phyloP scores from a whole-genome alignment of 1,139 yeast genomes.

The Yamadazyma trypodendri region DNA sequence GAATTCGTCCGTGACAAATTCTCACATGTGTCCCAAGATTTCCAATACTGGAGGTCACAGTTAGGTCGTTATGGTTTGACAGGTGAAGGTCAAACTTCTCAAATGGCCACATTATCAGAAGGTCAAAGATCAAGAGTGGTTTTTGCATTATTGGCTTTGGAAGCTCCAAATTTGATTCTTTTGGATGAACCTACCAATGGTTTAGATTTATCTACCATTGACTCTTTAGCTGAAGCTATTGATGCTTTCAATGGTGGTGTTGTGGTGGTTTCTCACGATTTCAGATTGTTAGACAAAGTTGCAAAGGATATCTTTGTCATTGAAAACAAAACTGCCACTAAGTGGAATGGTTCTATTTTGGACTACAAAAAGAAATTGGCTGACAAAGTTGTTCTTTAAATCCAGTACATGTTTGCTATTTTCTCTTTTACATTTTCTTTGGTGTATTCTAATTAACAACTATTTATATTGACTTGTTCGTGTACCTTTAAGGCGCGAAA shows the following conservation, averaged over 20 bases:
- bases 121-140: conserved; percentile 99
- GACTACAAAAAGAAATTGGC: conserved; percentile 94
- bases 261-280: conserved; percentile 97
- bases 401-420: background rate
- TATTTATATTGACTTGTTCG: background rate
- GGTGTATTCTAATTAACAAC: conserved; percentile 9
- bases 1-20: conserved; percentile 97
- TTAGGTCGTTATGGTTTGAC: conserved; percentile 97
- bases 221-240: conserved; percentile 95
- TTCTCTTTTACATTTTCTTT: conserved; percentile 6
- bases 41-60: conserved; percentile 99
- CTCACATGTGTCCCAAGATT: conserved; percentile 88
- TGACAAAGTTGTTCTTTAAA: conserved; percentile 71
- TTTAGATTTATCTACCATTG: conserved; percentile 96
- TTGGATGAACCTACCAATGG: conserved; percentile 99
- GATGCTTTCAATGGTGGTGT: conserved; percentile 96
- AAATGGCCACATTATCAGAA: conserved; percentile 97
- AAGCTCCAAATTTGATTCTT: conserved; percentile 89
- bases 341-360: conserved; percentile 92
- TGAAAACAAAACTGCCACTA: conserved; percentile 90
- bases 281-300: conserved; percentile 94
- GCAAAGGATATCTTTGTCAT: conserved; percentile 97
- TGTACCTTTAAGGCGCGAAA: too few relatives aligned
- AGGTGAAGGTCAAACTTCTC: conserved; percentile 98
- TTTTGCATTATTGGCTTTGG: conserved; percentile 92